Conservation (phyloP, 768 basidiomycete species). For the Lanmaoa pseudosensibilis region DNA sequence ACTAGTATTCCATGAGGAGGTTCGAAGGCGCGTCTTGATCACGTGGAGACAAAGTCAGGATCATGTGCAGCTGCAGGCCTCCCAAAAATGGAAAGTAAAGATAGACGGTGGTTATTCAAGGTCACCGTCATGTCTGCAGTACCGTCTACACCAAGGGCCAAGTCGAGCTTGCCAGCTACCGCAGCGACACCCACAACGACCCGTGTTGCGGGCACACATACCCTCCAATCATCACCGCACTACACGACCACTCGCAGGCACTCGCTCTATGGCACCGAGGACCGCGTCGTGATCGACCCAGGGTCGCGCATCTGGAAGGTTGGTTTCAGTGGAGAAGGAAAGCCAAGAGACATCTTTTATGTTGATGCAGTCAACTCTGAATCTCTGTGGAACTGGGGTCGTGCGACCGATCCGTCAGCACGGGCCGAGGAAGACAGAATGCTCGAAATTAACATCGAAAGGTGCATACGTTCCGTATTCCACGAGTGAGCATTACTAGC, state of each 20-base stretch:
- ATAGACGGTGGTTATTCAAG: background rate
- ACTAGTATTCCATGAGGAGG: background rate
- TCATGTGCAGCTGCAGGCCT: conserved; percentile 5
- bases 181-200: conserved; percentile 58
- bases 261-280: conserved; percentile 95
- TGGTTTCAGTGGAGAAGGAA: conserved; percentile 94
- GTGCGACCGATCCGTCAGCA: conserved; percentile 52
- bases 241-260: conserved; percentile 85
- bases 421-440: conserved; percentile 73
- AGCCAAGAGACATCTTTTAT: conserved; percentile 85
- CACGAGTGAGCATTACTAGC: conserved; percentile 60
- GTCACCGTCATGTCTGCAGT: conserved; percentile 31
- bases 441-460: conserved; percentile 68
- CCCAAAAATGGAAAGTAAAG: conserved; percentile 1
- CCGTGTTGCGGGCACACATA: conserved; percentile 46
- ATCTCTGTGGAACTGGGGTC: conserved; percentile 60
- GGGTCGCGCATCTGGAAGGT: conserved; percentile 96
- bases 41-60: conserved; percentile 17
- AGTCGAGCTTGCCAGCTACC: conserved; percentile 18
- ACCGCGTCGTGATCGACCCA: conserved; percentile 91
- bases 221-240: conserved; percentile 76
- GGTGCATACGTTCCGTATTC: conserved; percentile 73
- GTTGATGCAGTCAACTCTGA: conserved; percentile 43
- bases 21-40: conserved; percentile 20
- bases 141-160: conserved; percentile 35